These are phyloP conservation scores for Citrus mangshanensis DNA, from an alignment of 345 rosid genomes.

Conservation along the genomic window DNA sequence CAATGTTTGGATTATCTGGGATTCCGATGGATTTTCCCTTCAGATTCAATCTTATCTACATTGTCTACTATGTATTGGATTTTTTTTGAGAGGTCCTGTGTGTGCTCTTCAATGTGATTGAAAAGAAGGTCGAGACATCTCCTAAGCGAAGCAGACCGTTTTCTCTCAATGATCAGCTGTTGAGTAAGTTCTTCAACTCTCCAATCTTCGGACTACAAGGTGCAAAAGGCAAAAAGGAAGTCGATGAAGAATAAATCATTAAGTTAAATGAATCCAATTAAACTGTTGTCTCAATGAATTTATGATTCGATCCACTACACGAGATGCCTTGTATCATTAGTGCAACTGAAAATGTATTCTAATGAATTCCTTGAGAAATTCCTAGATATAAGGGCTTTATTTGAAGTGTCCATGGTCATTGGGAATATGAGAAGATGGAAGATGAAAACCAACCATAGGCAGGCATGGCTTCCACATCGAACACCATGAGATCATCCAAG, in stretches of 20 bases:
- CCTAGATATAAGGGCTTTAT: neutral
- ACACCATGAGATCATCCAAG: neutral
- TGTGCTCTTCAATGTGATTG: conserved; percentile 26
- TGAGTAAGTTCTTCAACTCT: conserved; percentile 20
- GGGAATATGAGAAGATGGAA: neutral
- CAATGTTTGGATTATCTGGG: neutral
- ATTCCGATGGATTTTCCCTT: conserved; percentile 4
- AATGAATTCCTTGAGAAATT: neutral
- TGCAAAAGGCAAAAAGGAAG: neutral
- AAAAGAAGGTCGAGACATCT: conserved; percentile 15
- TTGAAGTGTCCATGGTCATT: neutral
- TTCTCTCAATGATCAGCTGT: conserved; percentile 18
- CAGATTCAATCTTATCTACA: conserved; percentile 18
- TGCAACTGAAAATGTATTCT: neutral
- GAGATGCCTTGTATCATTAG: neutral
- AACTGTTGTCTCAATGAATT: too few species aligned
- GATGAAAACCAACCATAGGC: neutral
- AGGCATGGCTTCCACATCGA: neutral
- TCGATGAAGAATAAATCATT: neutral
- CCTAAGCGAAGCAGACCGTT: conserved; percentile 18
- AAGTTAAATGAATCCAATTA: neutral
- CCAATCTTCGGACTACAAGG: conserved; percentile 15
- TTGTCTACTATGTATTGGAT: conserved; percentile 16
- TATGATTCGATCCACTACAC: neutral
- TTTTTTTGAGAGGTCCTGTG: conserved; percentile 20